Conservation (phyloP, 768 basidiomycete genomes). For the Hortiboletus flavorubellus region DNA sequence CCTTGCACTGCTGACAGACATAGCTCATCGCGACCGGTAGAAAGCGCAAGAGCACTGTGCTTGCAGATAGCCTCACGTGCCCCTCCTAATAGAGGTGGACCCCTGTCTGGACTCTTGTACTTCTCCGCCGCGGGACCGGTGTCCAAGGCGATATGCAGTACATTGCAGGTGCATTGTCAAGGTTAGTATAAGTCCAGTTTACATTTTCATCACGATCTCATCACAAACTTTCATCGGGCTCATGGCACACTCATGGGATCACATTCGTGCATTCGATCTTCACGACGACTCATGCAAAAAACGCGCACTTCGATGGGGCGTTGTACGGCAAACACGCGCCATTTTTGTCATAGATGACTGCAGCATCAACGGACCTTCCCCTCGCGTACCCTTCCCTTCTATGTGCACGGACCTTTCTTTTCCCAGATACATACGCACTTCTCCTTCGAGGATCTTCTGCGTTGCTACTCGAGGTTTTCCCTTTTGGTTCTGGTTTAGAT, state of each 20-base stretch:
- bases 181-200: background rate
- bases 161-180: background rate
- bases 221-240: background rate
- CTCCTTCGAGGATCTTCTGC: background rate
- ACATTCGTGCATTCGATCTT: constrained; percentile 8
- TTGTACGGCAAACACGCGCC: constrained; percentile 14
- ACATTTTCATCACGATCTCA: background rate
- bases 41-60: background rate
- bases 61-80: background rate
- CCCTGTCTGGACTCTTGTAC: background rate
- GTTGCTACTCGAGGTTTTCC: background rate
- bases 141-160: background rate
- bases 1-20: constrained; percentile 88
- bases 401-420: constrained; percentile 1
- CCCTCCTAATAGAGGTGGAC: background rate
- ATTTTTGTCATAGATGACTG: constrained; percentile 2
- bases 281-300: constrained; percentile 18
- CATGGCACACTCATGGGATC: background rate
- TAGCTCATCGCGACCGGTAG: constrained; percentile 36
- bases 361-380: background rate
- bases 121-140: background rate
- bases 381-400: background rate
- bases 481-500: background rate
- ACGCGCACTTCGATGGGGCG: constrained; percentile 8
- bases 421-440: background rate